phyloP scores from a whole-genome alignment of 2,329 filamentous ascomycete species.

The Exophiala alcalophila region DNA sequence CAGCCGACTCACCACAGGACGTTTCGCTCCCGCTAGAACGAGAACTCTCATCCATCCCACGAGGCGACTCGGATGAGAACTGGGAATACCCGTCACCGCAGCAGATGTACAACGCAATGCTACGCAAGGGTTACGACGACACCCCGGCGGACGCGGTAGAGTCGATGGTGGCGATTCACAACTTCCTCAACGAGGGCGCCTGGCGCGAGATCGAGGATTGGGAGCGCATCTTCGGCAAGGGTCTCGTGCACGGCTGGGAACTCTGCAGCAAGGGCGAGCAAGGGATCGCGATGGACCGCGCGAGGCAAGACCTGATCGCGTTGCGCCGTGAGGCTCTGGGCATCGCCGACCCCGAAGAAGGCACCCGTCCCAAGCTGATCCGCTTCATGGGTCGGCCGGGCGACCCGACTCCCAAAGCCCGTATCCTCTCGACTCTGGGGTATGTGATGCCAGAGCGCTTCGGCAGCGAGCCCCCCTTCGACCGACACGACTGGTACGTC shows the following conservation, averaged over 20 bases:
- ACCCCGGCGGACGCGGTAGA: constrained; percentile 92
- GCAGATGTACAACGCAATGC: constrained; percentile 98
- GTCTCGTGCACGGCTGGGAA: constrained; percentile 69
- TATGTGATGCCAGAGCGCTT: constrained; percentile 77
- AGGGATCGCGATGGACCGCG: constrained; percentile 56
- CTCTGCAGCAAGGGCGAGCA: constrained; percentile 72
- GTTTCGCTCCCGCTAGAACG: constrained; percentile 73
- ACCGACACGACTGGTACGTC: constrained; percentile 96
- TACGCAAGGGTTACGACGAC: constrained; percentile 93
- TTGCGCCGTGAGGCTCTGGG: constrained; percentile 38
- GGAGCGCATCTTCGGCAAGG: constrained; percentile 80
- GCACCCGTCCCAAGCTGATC: constrained; percentile 66
- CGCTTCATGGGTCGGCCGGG: constrained; percentile 86
- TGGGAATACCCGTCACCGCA: constrained; percentile 99
- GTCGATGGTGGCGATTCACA: constrained; percentile 96
- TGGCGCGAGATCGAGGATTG: constrained; percentile 94
- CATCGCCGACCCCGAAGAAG: constrained; percentile 25
- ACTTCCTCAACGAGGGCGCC: constrained; percentile 95
- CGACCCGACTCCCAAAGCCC: constrained; percentile 88
- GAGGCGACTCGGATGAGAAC: constrained; percentile 70
- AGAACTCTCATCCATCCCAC: constrained; percentile 87
- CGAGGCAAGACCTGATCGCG: constrained; percentile 40
- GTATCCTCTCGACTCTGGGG: constrained; percentile 75
- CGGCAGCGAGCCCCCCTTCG: constrained; percentile 82
- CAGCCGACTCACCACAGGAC: constrained; percentile 62